Evolutionary conservation across 176 grass and related monocot species (phyloP).

Genomic region (Bothriochloa decipiens): DNA sequence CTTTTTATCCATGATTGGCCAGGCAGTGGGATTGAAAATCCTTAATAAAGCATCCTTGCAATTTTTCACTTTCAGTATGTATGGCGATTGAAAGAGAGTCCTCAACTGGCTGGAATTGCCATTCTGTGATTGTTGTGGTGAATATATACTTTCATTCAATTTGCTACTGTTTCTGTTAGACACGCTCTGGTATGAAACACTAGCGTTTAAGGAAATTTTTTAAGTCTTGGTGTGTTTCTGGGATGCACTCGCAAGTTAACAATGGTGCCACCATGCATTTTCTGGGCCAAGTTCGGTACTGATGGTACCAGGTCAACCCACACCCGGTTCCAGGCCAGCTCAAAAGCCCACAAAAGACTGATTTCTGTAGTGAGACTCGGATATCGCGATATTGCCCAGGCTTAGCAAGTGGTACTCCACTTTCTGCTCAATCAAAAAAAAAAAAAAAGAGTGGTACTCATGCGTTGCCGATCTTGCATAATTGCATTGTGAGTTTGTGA

Average conservation of each 20-base stretch:
- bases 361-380: no score
- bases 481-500: not conserved
- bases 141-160: constrained; percentile 24
- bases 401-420: not conserved
- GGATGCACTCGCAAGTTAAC: not conserved
- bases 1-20: constrained; percentile 63
- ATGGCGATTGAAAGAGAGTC: not conserved
- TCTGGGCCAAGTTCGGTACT: not conserved
- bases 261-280: not conserved
- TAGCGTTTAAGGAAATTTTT: not conserved
- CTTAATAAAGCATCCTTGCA: no score
- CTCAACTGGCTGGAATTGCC: not conserved
- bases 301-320: not conserved
- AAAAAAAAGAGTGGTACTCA: no score
- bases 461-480: not conserved
- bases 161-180: not conserved
- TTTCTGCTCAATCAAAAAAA: no score
- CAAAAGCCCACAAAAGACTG: no score
- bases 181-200: not conserved
- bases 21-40: constrained; percentile 76
- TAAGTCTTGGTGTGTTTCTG: not conserved
- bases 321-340: not conserved
- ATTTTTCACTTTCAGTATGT: constrained; percentile 5
- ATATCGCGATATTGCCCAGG: no score
- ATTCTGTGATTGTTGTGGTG: constrained; percentile 8